phyloP scores from a whole-genome alignment of 345 rosid genomes.

The Salix brachista region DNA sequence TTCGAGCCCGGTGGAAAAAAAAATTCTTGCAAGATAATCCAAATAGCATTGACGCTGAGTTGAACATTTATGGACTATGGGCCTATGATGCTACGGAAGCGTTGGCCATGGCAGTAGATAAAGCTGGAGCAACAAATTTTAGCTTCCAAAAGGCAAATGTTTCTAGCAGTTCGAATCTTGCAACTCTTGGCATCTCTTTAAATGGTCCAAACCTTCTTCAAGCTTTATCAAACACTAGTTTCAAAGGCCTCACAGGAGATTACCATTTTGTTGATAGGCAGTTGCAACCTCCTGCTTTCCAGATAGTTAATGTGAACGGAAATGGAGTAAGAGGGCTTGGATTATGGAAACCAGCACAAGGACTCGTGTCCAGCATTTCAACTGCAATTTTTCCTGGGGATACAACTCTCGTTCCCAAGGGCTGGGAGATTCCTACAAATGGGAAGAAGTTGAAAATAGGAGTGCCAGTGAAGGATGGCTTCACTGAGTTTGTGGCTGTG shows the following conservation, averaged over 20 bases:
- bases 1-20: slow-evolving; percentile 23
- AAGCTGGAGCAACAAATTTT: not conserved
- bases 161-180: not conserved
- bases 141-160: slow-evolving; percentile 7
- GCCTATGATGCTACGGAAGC: slow-evolving; percentile 40
- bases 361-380: slow-evolving; percentile 5
- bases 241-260: slow-evolving; percentile 38
- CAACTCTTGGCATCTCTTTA: slow-evolving; percentile 14
- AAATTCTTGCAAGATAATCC: slow-evolving; percentile 19
- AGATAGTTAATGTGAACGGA: slow-evolving; percentile 39
- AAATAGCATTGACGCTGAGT: not conserved
- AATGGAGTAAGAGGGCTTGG: slow-evolving; percentile 22
- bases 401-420: slow-evolving; percentile 34
- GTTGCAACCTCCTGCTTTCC: slow-evolving; percentile 20
- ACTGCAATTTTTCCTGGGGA: slow-evolving; percentile 45
- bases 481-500: slow-evolving; percentile 24
- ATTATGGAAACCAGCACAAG: slow-evolving; percentile 30
- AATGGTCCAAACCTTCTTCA: slow-evolving; percentile 25
- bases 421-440: slow-evolving; percentile 33
- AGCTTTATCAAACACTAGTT: slow-evolving; percentile 10
- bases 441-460: slow-evolving; percentile 40
- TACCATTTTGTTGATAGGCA: slow-evolving; percentile 32
- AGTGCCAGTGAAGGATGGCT: slow-evolving; percentile 33
- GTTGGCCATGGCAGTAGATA: slow-evolving; percentile 40
- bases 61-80: slow-evolving; percentile 22